Conservation (phyloP, 2,329 filamentous ascomycete species). For the Lecanoromycetidae sp. region DNA sequence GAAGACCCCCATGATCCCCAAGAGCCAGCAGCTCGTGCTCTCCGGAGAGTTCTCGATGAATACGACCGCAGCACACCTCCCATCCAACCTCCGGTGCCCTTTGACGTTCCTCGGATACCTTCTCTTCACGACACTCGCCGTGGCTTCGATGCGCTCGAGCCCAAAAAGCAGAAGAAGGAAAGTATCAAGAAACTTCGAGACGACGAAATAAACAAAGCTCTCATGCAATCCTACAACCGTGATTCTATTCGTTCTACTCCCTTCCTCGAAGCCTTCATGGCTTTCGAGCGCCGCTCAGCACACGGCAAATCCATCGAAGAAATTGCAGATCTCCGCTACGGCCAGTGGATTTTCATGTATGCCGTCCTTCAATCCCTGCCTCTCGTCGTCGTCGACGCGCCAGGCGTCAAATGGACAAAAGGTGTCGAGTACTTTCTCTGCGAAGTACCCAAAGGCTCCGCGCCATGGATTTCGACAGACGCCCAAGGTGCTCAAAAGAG, state of each 20-base stretch:
- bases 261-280: conserved; percentile 37
- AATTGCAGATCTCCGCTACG: conserved; percentile 35
- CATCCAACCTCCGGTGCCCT: conserved; percentile 81
- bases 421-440: conserved; percentile 41
- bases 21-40: conserved; percentile 53
- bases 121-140: conserved; percentile 53
- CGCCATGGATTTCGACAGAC: conserved; percentile 38
- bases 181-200: conserved; percentile 61
- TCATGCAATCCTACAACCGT: conserved; percentile 72
- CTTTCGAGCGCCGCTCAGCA: conserved; percentile 34
- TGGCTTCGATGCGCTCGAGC: conserved; percentile 51
- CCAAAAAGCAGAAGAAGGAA: conserved; percentile 64
- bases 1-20: conserved; percentile 40
- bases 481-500: conserved; percentile 30
- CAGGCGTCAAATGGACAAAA: conserved; percentile 32
- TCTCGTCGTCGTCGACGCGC: conserved; percentile 38
- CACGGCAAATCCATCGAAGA: conserved; percentile 35
- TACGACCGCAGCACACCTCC: conserved; percentile 83
- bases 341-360: conserved; percentile 42
- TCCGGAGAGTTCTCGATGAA: conserved; percentile 71
- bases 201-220: conserved; percentile 61
- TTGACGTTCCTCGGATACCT: conserved; percentile 71
- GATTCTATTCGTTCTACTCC: conserved; percentile 46
- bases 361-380: conserved; percentile 38
- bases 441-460: conserved; percentile 36